Percentiles rank a stretch among this genome's conserved stretches.
These are phyloP conservation scores for Neocucurbitaria cava DNA, from an alignment of 2,329 filamentous ascomycete species.

Conservation along the genomic window DNA sequence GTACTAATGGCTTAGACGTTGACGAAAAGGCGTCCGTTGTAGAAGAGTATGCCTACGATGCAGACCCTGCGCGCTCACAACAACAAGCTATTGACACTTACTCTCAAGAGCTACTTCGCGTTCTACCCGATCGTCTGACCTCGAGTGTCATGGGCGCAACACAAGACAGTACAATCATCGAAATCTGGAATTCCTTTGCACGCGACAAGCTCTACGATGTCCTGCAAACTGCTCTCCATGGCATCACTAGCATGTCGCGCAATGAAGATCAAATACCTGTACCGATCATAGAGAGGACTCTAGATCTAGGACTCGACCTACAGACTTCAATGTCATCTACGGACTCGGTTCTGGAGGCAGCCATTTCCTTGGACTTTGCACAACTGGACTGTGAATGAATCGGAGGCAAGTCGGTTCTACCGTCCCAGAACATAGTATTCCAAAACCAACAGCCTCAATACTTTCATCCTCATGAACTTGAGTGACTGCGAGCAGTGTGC, in stretches of 20 bases:
- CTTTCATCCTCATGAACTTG: no score
- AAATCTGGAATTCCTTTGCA: background rate
- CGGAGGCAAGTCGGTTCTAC: background rate
- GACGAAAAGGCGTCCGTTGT: background rate
- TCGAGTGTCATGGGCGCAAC: background rate
- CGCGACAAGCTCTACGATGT: background rate
- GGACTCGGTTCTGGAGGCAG: background rate
- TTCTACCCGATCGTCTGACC: background rate
- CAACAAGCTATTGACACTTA: background rate
- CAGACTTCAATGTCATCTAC: background rate
- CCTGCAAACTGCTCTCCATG: background rate
- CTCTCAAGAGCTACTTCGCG: background rate
- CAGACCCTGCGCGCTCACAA: background rate
- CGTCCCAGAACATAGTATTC: no score
- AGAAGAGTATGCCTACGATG: background rate
- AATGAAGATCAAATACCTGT: background rate
- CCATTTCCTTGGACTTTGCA: background rate
- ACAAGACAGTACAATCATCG: background rate
- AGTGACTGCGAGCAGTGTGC: no score
- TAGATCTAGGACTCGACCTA: background rate
- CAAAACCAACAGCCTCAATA: no score
- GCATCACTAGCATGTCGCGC: background rate
- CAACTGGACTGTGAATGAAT: background rate
- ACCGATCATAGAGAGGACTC: background rate
- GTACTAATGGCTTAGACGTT: background rate